Evolutionary conservation across 257 asterid species (phyloP).

Genomic region (Craterostigma plantagineum): DNA sequence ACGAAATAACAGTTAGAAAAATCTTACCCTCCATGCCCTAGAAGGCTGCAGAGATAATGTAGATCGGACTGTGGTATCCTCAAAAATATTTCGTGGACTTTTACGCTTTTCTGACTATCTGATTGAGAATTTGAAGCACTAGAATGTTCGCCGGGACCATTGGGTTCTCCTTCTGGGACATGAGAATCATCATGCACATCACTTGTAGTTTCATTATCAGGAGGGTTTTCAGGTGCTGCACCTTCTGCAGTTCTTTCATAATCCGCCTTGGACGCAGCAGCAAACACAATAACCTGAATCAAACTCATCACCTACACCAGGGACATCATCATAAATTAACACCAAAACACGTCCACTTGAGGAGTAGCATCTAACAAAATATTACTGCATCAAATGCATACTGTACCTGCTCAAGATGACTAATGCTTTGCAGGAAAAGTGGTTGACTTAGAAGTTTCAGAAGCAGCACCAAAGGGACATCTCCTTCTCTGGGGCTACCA

Average conservation of each 20-base stretch:
- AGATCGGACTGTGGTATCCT: slow-evolving; percentile 66
- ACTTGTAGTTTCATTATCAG: slow-evolving; percentile 25
- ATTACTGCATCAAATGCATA: slow-evolving; percentile 7
- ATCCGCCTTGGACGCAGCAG: slow-evolving; percentile 76
- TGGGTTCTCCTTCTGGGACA: slow-evolving; percentile 16
- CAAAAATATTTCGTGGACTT: slow-evolving; percentile 36
- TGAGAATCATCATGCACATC: slow-evolving; percentile 27
- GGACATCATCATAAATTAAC: slow-evolving; percentile 1
- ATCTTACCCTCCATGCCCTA: slow-evolving; percentile 88
- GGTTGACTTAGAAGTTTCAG: slow-evolving; percentile 79
- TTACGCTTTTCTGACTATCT: slow-evolving; percentile 26
- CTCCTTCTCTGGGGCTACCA: slow-evolving; percentile 27
- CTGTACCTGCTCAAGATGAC: slow-evolving; percentile 96
- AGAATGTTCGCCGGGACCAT: slow-evolving; percentile 23
- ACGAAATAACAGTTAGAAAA: slow-evolving; percentile 2
- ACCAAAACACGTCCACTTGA: no score
- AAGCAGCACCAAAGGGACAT: slow-evolving; percentile 67
- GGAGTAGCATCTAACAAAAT: no score
- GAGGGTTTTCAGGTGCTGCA: slow-evolving; percentile 19
- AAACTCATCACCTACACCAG: slow-evolving; percentile 69
- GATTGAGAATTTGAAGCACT: slow-evolving; percentile 26
- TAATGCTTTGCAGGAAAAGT: slow-evolving; percentile 59
- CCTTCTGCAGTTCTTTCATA: slow-evolving; percentile 39
- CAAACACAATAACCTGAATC: slow-evolving; percentile 68
- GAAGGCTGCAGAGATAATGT: slow-evolving; percentile 75